A percentile compares a stretch with the other conserved stretches of the same genome.
Evolutionary conservation across 2,329 filamentous ascomycete genomes (phyloP).

Genomic region (Hymenoscyphus infarciens): DNA sequence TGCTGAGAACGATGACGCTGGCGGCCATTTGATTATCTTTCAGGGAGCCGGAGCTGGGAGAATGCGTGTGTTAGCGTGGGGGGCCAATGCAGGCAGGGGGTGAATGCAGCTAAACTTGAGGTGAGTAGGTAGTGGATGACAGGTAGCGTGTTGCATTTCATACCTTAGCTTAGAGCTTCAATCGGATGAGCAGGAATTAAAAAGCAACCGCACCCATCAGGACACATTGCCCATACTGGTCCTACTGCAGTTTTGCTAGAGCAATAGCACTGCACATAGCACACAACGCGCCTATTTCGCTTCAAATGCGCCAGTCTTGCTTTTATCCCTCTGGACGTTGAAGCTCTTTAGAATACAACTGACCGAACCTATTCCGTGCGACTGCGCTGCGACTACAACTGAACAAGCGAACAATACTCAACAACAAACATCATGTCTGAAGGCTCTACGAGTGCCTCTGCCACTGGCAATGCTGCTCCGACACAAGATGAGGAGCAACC

Average conservation of each 20-base stretch:
- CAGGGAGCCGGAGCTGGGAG: neutral
- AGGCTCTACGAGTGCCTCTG: neutral
- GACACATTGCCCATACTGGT: neutral
- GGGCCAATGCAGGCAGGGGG: neutral
- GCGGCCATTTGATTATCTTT: neutral
- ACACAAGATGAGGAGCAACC: slow-evolving; percentile 23
- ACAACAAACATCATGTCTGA: slow-evolving; percentile 8
- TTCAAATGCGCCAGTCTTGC: neutral
- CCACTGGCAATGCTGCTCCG: slow-evolving; percentile 16
- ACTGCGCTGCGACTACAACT: neutral
- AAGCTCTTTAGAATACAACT: neutral
- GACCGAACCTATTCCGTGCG: neutral
- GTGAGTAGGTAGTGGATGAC: neutral
- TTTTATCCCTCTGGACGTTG: neutral
- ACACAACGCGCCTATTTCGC: neutral
- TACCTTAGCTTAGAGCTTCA: neutral
- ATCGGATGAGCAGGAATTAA: neutral
- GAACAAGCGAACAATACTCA: neutral
- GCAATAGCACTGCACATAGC: neutral
- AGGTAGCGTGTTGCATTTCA: neutral
- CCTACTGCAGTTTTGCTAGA: neutral
- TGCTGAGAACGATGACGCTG: neutral
- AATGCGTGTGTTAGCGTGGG: neutral
- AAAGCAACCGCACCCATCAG: neutral
- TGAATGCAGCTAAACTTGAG: too few relatives aligned